Evolutionary conservation across 495 filamentous ascomycete species (phyloP), one percentile per base, ranked within the genome.

Genomic region (Niebla homalea): DNA sequence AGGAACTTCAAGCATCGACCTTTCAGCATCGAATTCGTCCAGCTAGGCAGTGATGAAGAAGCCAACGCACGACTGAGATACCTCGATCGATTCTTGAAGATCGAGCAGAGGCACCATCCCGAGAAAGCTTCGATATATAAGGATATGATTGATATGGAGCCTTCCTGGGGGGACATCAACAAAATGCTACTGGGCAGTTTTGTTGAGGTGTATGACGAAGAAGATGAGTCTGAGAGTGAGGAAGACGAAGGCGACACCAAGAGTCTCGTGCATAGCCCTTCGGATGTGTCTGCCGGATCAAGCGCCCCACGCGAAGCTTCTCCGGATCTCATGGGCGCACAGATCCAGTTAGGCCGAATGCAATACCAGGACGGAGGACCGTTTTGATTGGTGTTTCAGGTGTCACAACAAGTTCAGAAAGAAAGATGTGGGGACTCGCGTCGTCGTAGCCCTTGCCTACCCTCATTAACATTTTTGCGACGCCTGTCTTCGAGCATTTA

Each of bases 151-250:
- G 66, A 68, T 46, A 59, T 51, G 16, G 60, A 63, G 42, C 57
- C 50, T n/a, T 56, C 56, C 40, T 48, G 21, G 14, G 54, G 55
- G 3, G 52, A 64, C 37, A 42, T 61, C 53, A 32, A 54, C 45
- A 66, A 64, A 43, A 64, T 68, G 65, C 52, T 68, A 11, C 46
- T 67, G 12, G 66, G 65, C n/a, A 64, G 61, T 46, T 58, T 62
- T 25, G 57, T 59, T 10, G 51, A 51, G 26, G 48, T 20, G 26
- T 41, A 49, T 15, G 50, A 59, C 29, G 49, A 51, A 20, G 43
- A 56, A 22, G 46, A 57, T 1, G 43, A 49, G 15, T 39, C 48
- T 18, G 23, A 52, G 19, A 38, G 25, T 19, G 19, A 45, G 23
- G 43, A 32, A 8, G 29, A 32, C 14, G 29, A 32, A 32, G 29